Evolutionary conservation across 331 rosid species (phyloP).

Genomic region (Erythrophleum ivorense): DNA sequence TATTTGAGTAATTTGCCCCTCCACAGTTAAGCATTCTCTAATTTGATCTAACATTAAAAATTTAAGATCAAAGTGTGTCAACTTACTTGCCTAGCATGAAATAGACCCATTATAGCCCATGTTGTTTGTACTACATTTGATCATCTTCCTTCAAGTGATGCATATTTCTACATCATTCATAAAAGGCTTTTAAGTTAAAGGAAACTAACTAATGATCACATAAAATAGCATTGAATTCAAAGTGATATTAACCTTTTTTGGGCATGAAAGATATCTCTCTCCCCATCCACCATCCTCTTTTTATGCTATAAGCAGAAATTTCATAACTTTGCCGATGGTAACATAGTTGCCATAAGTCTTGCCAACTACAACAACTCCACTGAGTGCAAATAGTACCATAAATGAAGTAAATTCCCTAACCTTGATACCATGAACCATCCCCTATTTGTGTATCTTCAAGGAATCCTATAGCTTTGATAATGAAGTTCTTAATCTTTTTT

Average conservation of each 20-base stretch:
- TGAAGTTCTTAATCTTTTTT: too few relatives aligned
- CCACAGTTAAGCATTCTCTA: too few relatives aligned
- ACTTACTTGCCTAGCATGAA: neutral
- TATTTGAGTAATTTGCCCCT: too few relatives aligned
- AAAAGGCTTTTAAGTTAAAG: neutral
- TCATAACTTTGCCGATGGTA: neutral
- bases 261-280: neutral
- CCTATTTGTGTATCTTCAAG: neutral
- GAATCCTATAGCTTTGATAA: neutral
- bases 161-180: neutral
- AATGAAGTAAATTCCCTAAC: neutral
- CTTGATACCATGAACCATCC: neutral
- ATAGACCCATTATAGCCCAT: neutral
- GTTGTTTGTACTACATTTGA: conserved; percentile 7
- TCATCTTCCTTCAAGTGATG: neutral
- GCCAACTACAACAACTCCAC: neutral
- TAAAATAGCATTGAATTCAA: neutral
- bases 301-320: neutral
- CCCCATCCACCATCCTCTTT: conserved; percentile 1
- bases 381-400: neutral
- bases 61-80: neutral
- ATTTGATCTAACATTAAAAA: too few relatives aligned
- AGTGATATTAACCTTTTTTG: neutral
- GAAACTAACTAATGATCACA: too few relatives aligned
- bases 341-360: neutral